phyloP scores from a whole-genome alignment of 192 early-diverging fungal species.

The Coemansia reversa region DNA sequence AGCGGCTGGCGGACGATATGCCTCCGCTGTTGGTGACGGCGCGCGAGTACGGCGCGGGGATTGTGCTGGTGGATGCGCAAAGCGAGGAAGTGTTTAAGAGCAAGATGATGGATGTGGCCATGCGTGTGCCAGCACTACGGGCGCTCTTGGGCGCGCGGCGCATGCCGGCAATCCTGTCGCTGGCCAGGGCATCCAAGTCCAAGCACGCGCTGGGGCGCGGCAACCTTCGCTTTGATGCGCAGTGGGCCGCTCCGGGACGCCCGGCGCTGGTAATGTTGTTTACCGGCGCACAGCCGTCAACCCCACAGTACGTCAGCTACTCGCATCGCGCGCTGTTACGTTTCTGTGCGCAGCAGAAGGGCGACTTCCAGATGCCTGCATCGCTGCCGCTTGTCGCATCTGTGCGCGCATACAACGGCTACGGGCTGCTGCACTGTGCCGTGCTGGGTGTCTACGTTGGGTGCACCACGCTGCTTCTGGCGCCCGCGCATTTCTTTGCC shows the following conservation, averaged over 20 bases:
- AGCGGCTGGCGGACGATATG: constrained; percentile 69
- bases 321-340: constrained; percentile 42
- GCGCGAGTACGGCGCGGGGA: constrained; percentile 60
- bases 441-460: constrained; percentile 59
- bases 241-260: constrained; percentile 56
- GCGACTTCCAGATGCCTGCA: constrained; percentile 55
- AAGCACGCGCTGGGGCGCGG: constrained; percentile 62
- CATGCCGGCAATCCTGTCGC: constrained; percentile 63
- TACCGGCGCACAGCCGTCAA: constrained; percentile 42
- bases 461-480: constrained; percentile 62
- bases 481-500: constrained; percentile 61
- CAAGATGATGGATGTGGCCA: constrained; percentile 55
- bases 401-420: constrained; percentile 54
- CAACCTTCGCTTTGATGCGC: constrained; percentile 55
- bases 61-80: constrained; percentile 61
- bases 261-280: constrained; percentile 60
- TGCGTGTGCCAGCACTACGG: constrained; percentile 57
- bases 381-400: constrained; percentile 46
- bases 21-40: constrained; percentile 60
- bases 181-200: constrained; percentile 67
- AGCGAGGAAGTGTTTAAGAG: constrained; percentile 69
- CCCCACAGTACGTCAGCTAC: constrained; percentile 52
- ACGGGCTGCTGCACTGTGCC: constrained; percentile 56
- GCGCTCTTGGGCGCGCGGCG: constrained; percentile 29
- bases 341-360: constrained; percentile 49